Percentiles rank a stretch among this genome's conserved stretches.
phyloP scores from a whole-genome alignment of 768 basidiomycete species.

The Suillus ampliporus region DNA sequence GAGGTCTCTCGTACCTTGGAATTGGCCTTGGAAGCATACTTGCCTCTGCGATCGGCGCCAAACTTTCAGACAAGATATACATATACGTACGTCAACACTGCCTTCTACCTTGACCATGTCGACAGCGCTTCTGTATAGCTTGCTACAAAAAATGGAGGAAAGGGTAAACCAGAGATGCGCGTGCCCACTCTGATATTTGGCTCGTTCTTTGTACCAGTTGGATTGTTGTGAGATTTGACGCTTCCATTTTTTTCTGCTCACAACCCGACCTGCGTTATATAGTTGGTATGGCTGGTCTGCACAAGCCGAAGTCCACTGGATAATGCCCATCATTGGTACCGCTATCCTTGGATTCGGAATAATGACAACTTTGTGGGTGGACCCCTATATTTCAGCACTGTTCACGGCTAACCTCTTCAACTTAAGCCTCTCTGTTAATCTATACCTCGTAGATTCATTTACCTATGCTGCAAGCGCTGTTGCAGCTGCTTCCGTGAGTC shows the following conservation, averaged over 20 bases:
- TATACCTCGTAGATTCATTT: constrained; percentile 77
- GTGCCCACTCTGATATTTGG: constrained; percentile 75
- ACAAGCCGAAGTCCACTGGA: constrained; percentile 67
- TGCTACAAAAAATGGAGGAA: constrained; percentile 58
- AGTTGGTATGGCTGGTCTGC: constrained; percentile 89
- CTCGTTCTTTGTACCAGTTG: constrained; percentile 70
- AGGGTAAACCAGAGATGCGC: constrained; percentile 77
- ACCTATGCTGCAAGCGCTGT: constrained; percentile 68
- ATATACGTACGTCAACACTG: constrained; percentile 35
- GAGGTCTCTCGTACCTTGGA: constrained; percentile 59
- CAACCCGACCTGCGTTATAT: constrained; percentile 5
- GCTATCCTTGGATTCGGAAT: constrained; percentile 65
- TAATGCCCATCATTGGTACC: constrained; percentile 73
- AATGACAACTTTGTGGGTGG: constrained; percentile 62
- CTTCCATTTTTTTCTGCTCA: not conserved
- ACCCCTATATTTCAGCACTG: not conserved
- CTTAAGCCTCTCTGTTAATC: constrained; percentile 64
- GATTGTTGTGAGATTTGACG: constrained; percentile 59
- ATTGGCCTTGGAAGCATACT: constrained; percentile 59
- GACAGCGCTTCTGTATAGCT: constrained; percentile 39
- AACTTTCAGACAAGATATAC: constrained; percentile 53
- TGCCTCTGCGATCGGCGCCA: constrained; percentile 55
- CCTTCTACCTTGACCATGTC: too few species aligned
- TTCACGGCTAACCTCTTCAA: constrained; percentile 7
- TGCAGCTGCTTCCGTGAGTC: constrained; percentile 62